A percentile compares a stretch with the other conserved stretches of the same genome.
These are phyloP conservation scores for Paramecium octaurelia DNA, from an alignment of 73 alveolate species.

Conservation along the genomic window DNA sequence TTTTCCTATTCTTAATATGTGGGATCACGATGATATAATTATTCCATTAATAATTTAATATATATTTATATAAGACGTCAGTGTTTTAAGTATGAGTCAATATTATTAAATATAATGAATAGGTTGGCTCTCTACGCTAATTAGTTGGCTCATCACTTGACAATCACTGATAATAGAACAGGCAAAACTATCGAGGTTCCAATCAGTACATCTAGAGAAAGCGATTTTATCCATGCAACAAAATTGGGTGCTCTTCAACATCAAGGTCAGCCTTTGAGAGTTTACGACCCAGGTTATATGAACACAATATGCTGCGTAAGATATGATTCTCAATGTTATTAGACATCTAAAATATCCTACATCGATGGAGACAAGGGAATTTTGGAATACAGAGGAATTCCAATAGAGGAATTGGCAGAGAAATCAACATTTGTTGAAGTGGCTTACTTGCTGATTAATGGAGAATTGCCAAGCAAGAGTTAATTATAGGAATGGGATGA, in stretches of 20 bases:
- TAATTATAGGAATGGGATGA: conserved; percentile 52
- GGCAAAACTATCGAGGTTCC: conserved; percentile 60
- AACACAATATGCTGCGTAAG: conserved; percentile 79
- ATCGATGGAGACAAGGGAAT: conserved; percentile 88
- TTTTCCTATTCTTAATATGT: not conserved
- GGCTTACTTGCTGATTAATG: conserved; percentile 78
- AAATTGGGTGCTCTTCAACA: conserved; percentile 69
- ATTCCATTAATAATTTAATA: not conserved
- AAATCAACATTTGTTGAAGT: conserved; percentile 80
- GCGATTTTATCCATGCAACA: conserved; percentile 70
- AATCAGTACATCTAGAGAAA: conserved; percentile 52
- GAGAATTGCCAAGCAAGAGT: conserved; percentile 78
- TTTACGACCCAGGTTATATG: conserved; percentile 87
- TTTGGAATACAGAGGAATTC: conserved; percentile 87
- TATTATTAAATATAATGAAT: not conserved
- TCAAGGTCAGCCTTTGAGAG: conserved; percentile 78
- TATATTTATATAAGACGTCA: conserved; percentile 17
- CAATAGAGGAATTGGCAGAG: conserved; percentile 87
- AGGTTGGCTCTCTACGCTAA: not conserved
- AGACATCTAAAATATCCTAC: conserved; percentile 80
- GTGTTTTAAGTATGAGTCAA: conserved; percentile 18
- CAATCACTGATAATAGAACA: conserved; percentile 60
- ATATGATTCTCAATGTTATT: not conserved
- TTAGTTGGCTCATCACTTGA: conserved; percentile 9
- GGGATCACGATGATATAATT: conserved; percentile 24